Evolutionary conservation across 2,329 filamentous ascomycete species (phyloP).

Genomic region (Colletotrichum endophyticum): DNA sequence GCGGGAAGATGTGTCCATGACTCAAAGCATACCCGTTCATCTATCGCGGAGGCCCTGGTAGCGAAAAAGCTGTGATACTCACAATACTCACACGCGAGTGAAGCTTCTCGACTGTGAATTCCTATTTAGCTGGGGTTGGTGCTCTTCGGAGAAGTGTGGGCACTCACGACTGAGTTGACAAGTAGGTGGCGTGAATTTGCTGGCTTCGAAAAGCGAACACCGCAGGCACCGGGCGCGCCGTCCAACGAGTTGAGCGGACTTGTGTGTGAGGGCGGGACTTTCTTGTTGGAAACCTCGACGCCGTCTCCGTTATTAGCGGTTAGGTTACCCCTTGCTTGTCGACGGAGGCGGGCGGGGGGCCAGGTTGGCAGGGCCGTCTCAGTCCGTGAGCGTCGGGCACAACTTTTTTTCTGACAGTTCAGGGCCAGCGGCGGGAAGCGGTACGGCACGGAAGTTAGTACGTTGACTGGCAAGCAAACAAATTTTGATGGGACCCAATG

Average conservation of each 20-base stretch:
- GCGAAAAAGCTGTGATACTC: background rate
- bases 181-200: background rate
- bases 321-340: conserved; percentile 1
- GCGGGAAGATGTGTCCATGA: background rate
- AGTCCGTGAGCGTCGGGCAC: background rate
- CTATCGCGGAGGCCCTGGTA: background rate
- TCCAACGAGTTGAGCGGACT: background rate
- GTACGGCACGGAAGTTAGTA: conserved; percentile 22
- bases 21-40: background rate
- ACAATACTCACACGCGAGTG: background rate
- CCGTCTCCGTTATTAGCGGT: background rate
- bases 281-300: background rate
- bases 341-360: conserved; percentile 2
- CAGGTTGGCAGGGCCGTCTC: background rate
- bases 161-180: background rate
- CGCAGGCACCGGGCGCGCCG: background rate
- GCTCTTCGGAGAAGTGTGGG: background rate
- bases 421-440: conserved; percentile 16
- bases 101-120: background rate
- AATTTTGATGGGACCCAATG: background rate
- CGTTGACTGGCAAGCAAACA: conserved; percentile 17
- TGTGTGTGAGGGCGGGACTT: background rate
- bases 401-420: background rate
- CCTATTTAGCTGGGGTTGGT: background rate
- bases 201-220: background rate